phyloP scores from a whole-genome alignment of 768 basidiomycete genomes.

The Coprinopsis sp. region DNA sequence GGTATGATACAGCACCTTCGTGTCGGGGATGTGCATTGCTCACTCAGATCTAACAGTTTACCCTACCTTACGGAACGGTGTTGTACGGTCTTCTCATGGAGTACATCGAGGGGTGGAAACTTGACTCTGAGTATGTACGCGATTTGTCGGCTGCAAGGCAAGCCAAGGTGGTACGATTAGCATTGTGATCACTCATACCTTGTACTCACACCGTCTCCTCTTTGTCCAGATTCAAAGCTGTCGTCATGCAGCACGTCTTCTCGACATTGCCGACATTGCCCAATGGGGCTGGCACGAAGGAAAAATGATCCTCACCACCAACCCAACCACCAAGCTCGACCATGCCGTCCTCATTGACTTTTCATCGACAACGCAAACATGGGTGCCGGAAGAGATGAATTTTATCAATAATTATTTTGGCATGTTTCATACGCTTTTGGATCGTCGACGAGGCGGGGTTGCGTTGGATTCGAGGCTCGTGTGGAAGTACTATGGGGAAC shows the following conservation, averaged over 20 bases:
- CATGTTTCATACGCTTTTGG: background rate
- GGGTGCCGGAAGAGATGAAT: slow-evolving; percentile 7
- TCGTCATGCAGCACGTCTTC: too few relatives aligned
- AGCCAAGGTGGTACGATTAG: slow-evolving; percentile 17
- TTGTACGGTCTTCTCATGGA: slow-evolving; percentile 18
- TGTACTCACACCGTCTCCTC: background rate
- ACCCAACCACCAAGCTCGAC: too few relatives aligned
- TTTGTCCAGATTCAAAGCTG: too few relatives aligned
- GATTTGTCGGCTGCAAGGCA: slow-evolving; percentile 13
- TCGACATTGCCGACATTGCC: too few relatives aligned
- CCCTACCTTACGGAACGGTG: slow-evolving; percentile 11
- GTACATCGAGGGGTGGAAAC: slow-evolving; percentile 13
- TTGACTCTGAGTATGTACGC: slow-evolving; percentile 10
- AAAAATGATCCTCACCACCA: too few relatives aligned
- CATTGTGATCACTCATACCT: too few relatives aligned
- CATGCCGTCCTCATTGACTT: slow-evolving; percentile 19
- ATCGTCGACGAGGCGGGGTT: background rate
- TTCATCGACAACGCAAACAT: slow-evolving; percentile 13
- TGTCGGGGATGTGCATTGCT: background rate
- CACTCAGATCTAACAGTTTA: slow-evolving; percentile 11
- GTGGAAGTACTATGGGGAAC: slow-evolving; percentile 1
- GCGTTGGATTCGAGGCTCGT: slow-evolving; percentile 1
- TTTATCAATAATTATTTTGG: slow-evolving; percentile 11
- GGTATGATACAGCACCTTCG: slow-evolving; percentile 8
- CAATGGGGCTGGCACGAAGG: too few relatives aligned